Base-by-base conservation (phyloP, 2,329 filamentous ascomycete species). In the Diaporthe eres region DNA sequence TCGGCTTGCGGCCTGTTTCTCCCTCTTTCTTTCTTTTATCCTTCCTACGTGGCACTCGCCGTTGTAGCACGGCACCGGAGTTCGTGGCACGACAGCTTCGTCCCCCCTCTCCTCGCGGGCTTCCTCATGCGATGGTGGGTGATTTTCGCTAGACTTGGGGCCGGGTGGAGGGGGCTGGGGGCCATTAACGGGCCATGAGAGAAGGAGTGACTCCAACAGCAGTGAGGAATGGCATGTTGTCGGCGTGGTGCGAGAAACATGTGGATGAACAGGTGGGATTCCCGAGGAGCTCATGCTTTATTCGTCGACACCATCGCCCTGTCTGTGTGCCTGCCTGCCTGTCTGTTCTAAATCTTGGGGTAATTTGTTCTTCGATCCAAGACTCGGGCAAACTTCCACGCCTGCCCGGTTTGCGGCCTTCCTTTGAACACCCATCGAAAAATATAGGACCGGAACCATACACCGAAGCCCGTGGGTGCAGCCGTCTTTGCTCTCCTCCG, bases 1-100 rank as follows among this genome's bases (percentile, higher is more conserved):
- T 68, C 65, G 65, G 15, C 47, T 28, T 31, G 47, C 47, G 7
- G 22, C n/a, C 31, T 53, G 22, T 17, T 13, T 25, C 61, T 67
- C 34, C 17, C 13, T 31, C n/a, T 28, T 31, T 17, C 37, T 13
- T 31, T 17, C 37, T 13, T 61, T 53, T 53, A 25, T 25, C 42
- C 60, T 47, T 47, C 39, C 28, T 51, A 51, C 61, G 61, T 67
- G 61, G 61, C 28, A 65, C 17, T 49, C 25, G 42, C 25, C 10
- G n/a, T 31, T 37, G 63, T 68, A 53, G 63, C 44, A 68, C 65
- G 31, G 34, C 49, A 47, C 65, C 65, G 65, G 3, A 53, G 28
- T 28, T 65, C 47, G 65, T 68, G 65, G 31, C 34, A 68, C 65
- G 34, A 53, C 65, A 68, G 65, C 47, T 53, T 49, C 47, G n/a